Evolutionary conservation across 192 early-diverging fungal species (phyloP), one percentile per base, ranked within the genome.

Genomic region (Mortierella alpina): DNA sequence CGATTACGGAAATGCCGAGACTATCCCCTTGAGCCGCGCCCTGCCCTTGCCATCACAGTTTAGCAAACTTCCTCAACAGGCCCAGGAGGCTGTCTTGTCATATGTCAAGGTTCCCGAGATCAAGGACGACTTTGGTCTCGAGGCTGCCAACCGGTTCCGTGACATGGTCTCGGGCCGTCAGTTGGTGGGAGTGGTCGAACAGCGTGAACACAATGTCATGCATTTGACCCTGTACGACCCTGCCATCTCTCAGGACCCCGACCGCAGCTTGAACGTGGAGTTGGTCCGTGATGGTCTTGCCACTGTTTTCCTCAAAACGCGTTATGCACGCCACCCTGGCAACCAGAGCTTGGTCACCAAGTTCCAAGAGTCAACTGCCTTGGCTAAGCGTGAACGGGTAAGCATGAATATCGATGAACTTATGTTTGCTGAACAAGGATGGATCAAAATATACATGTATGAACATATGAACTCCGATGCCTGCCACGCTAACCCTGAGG

Each of bases 1-100:
- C 54, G 98, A 99, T 86, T 98, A 95, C 86, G 98, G 98, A 56
- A 99, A 99, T 85, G 84, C 91, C 5, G 97, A 99, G 73, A 84
- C 87, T 5, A 63, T 99, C 40, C 84, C 92, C 4, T 64, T 86
- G 39, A 87, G 90, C 44, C 90, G 92, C 9, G 61, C 97, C 40
- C 91, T 94, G 20, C 89, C 95, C 3, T 84, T 99, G 46, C 88
- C 93, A n/a, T 52, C 87, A 14, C 83, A 89, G 58, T 97, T 97
- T 84, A 85, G 81, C 50, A 74, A 83, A 20, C 82, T 92, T 52
- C 88, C 91, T 13, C 84, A 93, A 17, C 94, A 95, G 68, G 92
- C 96, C 23, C 86, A 90, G 44, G 94, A 96, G 73, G 94, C 96
- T 11, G 86, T 90, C 10, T 84, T 99, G 17, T 96, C 98, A 9